Base-by-base conservation (phyloP, 768 basidiomycete species). In the Naganishia antarctica region DNA sequence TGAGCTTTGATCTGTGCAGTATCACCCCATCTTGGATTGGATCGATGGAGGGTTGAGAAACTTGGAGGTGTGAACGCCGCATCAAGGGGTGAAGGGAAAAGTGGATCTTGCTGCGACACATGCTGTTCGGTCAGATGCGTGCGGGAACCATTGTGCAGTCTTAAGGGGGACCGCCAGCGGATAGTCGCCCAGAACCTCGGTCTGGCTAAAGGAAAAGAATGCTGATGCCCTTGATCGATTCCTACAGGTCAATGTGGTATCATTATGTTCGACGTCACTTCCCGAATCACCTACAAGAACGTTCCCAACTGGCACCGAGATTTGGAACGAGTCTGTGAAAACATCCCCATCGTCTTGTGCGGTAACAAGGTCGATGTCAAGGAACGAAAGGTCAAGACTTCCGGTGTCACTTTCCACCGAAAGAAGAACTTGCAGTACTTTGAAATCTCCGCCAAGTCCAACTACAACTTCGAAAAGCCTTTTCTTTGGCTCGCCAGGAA, bases 401-500 rank as follows among this genome's bases (percentile, higher is more conserved):
- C 90, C 57, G 86, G 88, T 45, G 96, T 99, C 66, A 99, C 96
- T 47, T 99, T 99, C 87, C 96, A 98, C 84, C 85, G 96, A 77
- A 99, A 99, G 90, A 99, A 99, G 85, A 97, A 94, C 81, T 84
- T 99, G 59, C 96, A 98, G 78, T 99, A 99, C 83, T 99, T 93
- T 78, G 96, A 99, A 76, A 98, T 99, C 71, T 98, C 96, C 0
- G 96, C 96, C 60, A 99, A 99, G 81, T 97, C 93, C 48, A 99
- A 99, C 84, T 99, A 98, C 80, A 99, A 99, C 83, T 98, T 98
- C 76, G 96, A 99, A 81, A 97, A 97, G 79, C 96, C 96, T 53
- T 98, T 99, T 90, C 84, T 99, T 69, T 98, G 96, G 96, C 84
- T 98, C 78, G 93, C 91, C 65, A 86, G 91, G 82, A 99, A 98